Conservation (phyloP, 768 basidiomycete genomes). For the Gautieria morchelliformis region DNA sequence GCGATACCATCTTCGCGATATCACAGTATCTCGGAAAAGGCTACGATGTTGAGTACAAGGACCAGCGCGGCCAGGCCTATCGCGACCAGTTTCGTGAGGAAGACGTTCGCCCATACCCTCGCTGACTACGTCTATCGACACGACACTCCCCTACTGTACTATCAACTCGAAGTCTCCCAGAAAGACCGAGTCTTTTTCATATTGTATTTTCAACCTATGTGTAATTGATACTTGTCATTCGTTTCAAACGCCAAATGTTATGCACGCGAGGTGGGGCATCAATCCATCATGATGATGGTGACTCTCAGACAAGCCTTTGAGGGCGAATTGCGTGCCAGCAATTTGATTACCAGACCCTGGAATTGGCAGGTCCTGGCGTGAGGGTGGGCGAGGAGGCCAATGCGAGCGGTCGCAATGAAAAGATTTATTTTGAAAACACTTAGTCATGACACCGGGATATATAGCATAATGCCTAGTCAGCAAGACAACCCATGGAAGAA, state of each 20-base stretch:
- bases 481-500: neutral
- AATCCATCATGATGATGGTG: no score
- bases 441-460: no score
- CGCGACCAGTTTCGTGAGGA: neutral
- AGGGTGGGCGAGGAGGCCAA: no score
- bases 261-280: no score
- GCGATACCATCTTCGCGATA: neutral
- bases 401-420: no score
- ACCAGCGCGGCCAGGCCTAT: neutral
- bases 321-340: no score
- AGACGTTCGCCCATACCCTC: conserved; percentile 3
- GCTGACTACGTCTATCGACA: neutral
- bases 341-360: no score
- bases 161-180: neutral
- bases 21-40: conserved; percentile 2
- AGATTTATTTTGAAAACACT: no score
- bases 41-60: conserved; percentile 7
- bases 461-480: no score
- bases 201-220: neutral
- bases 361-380: no score
- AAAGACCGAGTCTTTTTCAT: neutral
- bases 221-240: neutral
- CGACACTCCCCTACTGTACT: neutral
- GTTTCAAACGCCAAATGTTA: neutral
- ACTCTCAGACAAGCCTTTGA: no score